Base-by-base conservation (phyloP, 179 eudicot species). In the Drosera spatulata region DNA sequence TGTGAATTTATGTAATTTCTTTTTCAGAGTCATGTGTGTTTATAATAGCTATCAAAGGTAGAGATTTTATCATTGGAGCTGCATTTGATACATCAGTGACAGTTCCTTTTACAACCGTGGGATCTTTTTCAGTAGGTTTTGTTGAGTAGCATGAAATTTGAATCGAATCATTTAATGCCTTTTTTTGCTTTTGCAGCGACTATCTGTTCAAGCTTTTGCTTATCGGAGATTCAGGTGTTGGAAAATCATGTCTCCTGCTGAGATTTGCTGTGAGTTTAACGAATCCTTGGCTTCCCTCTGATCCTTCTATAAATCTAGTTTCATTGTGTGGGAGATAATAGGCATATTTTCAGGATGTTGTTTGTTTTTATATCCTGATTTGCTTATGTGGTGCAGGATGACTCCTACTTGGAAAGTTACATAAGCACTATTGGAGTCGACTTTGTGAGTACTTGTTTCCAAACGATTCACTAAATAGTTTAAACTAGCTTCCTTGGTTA, bases 401-500 rank as follows among this genome's bases (percentile, higher is more conserved):
- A 64, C 11, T 62, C 62, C 39, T 64, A 59, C 54, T 56, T 67
- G 68, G 82, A 77, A 41, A 77, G 82, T 62, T 77, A 77, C 70
- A 77, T 77, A 41, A 77, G 82, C 76, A 77, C 82, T 43, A 77
- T 77, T 52, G 82, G 82, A 65, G 82, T 77, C 59, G 82, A 77
- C 63, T 77, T 77, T 71, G 82, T 77, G 60, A 70, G 81, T 61
- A 56, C 40, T 42, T 37, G 13, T 45, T 51, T 11, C 39, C 5
- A 3, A 48, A 47, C 46, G 11, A 42, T 7, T 39, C 39, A 2
- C 3, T 0, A 22, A 39, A 51, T 51, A 2, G 4, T 51, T 51
- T 51, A 4, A 9, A 14, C 9, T 10, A 7, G 11, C 44, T 14
- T 14, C 39, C 53, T 66, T 41, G 39, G 13, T 42, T 39, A 10